These are phyloP conservation scores for Geotrichum aggregatum DNA, from an alignment of 1,139 yeast species.

Conservation along the genomic window DNA sequence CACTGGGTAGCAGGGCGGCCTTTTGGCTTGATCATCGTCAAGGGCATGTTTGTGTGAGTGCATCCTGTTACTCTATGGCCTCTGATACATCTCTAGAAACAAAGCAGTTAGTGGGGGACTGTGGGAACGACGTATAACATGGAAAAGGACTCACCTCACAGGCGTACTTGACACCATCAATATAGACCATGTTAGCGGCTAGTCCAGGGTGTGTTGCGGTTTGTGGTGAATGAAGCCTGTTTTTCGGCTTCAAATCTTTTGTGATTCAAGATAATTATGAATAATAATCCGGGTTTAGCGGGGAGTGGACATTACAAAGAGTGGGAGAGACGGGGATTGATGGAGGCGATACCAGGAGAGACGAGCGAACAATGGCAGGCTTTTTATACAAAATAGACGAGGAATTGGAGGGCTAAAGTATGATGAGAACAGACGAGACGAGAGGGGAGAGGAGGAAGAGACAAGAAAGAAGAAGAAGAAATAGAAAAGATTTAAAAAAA, in stretches of 20 bases:
- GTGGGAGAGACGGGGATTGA: not conserved
- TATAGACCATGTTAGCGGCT: slow-evolving; percentile 86
- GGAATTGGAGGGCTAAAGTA: not conserved
- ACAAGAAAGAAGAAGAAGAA: not conserved
- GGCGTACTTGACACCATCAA: slow-evolving; percentile 91
- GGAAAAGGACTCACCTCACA: slow-evolving; percentile 56
- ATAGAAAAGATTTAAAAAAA: not conserved
- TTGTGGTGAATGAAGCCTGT: not conserved
- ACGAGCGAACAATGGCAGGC: not conserved
- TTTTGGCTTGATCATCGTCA: slow-evolving; percentile 89
- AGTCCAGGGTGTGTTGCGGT: not conserved
- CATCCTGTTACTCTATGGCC: slow-evolving; percentile 95
- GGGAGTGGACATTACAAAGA: slow-evolving; percentile 5
- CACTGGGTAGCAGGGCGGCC: slow-evolving; percentile 96
- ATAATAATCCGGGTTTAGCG: not conserved
- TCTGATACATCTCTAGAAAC: slow-evolving; percentile 63
- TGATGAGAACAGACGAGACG: not conserved
- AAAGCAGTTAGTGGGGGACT: not conserved
- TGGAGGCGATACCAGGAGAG: not conserved
- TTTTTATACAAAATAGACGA: not conserved
- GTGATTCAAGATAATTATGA: not conserved
- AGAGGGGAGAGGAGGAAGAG: not conserved
- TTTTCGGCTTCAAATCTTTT: not conserved
- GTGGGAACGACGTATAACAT: not conserved
- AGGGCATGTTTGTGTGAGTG: slow-evolving; percentile 83